Base-by-base conservation (phyloP, 2,329 filamentous ascomycete species). In the Thyridium curvatum region DNA sequence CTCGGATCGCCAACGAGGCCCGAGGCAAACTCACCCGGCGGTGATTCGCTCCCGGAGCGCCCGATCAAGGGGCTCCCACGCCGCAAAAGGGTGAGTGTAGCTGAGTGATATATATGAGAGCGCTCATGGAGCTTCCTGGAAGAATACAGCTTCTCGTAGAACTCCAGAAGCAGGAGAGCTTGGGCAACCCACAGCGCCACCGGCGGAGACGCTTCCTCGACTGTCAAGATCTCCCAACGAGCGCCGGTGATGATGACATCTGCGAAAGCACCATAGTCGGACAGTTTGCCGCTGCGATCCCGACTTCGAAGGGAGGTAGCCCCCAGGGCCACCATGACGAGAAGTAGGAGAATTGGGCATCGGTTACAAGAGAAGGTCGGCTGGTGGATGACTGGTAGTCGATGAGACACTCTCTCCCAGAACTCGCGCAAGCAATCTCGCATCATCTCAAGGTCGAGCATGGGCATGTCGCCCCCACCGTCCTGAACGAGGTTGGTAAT, bases 91-190 rank as follows among this genome's bases (percentile, higher is more conserved):
- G 86, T 94, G 39, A 95, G 68, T 0, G 87, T 91, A 1, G 86
- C 87, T 4, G 86, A 83, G 54, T 95, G 89, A 52, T 94, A 90
- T 30, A 94, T 93, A 51, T 95, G 87, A 0, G 88, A 86, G 47
- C 89, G 74, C 58, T 95, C 90, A 59, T 96, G 89, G 18, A 95
- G 68, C 13, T 78, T 75, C 32, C 87, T 74, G 1, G 86, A 89
- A 2, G 86, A 87, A 57, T 86, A 93, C 75, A 94, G 84, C 69
- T 94, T 96, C 64, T 96, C 89, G 52, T 91, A 94, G 4, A 90
- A 77, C 56, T 96, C 90, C 2, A 96, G 67, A 4, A 95, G 68
- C 2, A 96, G 63, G 33, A 94, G 65, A 0, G 88, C 82, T 55
- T 95, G 89, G 46, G 93, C 91, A 1, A 93, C 82, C 86, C 88